Percentiles rank a stretch among this genome's conserved stretches.
Evolutionary conservation across 768 basidiomycete genomes (phyloP).

Genomic region (Lyophyllum semitale): DNA sequence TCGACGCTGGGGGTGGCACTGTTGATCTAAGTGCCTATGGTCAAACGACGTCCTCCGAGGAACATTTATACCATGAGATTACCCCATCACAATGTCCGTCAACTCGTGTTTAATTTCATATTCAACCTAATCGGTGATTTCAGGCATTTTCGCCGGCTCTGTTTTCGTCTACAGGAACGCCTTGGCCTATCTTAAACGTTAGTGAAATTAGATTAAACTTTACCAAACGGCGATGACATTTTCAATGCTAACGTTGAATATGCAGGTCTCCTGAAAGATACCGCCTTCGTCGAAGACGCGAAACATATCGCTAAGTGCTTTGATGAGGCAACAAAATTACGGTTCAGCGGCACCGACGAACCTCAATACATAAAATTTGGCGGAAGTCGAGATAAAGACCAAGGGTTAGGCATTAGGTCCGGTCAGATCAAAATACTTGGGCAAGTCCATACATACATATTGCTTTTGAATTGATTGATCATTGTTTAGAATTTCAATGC

Average conservation of each 20-base stretch:
- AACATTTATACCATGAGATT: slow-evolving; percentile 28
- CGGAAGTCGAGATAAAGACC: too few species aligned
- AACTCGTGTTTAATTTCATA: background rate
- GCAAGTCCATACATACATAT: too few species aligned
- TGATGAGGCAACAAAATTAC: slow-evolving; percentile 45
- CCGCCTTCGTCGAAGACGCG: slow-evolving; percentile 40
- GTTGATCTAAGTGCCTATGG: slow-evolving; percentile 57
- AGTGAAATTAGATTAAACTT: too few species aligned
- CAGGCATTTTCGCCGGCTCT: too few species aligned
- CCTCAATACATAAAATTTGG: slow-evolving; percentile 48
- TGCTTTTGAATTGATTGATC: too few species aligned
- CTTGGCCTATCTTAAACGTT: background rate
- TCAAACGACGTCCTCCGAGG: background rate
- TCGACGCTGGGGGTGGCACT: slow-evolving; percentile 61
- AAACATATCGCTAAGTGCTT: slow-evolving; percentile 41
- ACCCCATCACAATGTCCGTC: slow-evolving; percentile 41
- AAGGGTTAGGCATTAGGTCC: too few species aligned
- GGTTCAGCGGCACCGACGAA: slow-evolving; percentile 35
- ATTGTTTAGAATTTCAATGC: too few species aligned
- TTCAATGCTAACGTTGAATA: background rate
- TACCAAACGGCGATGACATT: background rate
- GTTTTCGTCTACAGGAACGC: too few species aligned
- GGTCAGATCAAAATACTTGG: too few species aligned
- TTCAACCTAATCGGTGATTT: too few species aligned
- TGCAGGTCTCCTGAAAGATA: slow-evolving; percentile 38